Conservation (phyloP, 331 rosid species). For the Arachis monticola region DNA sequence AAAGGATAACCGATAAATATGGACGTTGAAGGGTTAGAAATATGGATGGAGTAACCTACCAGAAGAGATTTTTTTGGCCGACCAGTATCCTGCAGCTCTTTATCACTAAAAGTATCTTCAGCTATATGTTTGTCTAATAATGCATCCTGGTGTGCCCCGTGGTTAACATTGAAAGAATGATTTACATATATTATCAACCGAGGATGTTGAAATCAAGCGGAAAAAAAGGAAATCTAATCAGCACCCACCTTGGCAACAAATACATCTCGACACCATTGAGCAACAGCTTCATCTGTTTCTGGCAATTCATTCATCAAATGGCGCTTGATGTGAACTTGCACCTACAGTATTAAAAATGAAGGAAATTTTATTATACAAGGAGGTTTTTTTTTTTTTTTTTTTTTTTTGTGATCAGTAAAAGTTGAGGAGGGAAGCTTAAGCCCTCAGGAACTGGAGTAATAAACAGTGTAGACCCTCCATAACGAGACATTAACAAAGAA, state of each 20-base stretch:
- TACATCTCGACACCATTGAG: constrained; percentile 57
- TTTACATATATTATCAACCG: background rate
- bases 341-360: constrained; percentile 53
- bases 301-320: constrained; percentile 86
- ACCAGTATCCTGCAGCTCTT: constrained; percentile 62
- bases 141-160: constrained; percentile 63
- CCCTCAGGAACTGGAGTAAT: too few species aligned
- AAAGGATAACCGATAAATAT: constrained; percentile 15
- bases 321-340: constrained; percentile 87
- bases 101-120: constrained; percentile 70
- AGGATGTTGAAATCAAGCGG: background rate
- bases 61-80: constrained; percentile 79
- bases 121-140: constrained; percentile 77
- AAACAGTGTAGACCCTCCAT: too few species aligned
- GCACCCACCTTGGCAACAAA: constrained; percentile 75
- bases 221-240: background rate
- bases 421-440: too few species aligned
- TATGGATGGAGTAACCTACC: constrained; percentile 55
- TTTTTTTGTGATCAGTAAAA: too few species aligned
- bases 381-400: too few species aligned
- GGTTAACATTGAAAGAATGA: constrained; percentile 20
- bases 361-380: background rate
- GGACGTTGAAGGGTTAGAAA: constrained; percentile 1
- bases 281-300: constrained; percentile 82
- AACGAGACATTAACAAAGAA: background rate